Evolutionary conservation across 495 filamentous ascomycete species (phyloP).

Genomic region (Recurvomyces mirabilis): DNA sequence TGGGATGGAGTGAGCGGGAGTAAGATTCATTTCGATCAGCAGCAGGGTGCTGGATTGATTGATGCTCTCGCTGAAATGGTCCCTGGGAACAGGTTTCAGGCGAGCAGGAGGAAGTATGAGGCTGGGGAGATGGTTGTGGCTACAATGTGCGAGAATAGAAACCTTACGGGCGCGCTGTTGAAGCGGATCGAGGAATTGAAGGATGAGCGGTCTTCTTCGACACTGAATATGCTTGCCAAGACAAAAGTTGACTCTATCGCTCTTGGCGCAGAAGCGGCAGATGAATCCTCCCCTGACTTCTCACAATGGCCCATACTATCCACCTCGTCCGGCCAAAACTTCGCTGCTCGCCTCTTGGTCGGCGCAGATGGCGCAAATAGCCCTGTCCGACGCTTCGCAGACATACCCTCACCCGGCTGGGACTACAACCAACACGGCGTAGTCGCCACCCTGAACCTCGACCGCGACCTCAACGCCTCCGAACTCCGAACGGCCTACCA

Average conservation of each 20-base stretch:
- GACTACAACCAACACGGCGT: slow-evolving; percentile 86
- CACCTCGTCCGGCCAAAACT: slow-evolving; percentile 46
- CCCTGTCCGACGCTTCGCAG: slow-evolving; percentile 81
- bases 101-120: slow-evolving; percentile 8
- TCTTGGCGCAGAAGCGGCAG: slow-evolving; percentile 56
- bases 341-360: slow-evolving; percentile 74
- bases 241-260: slow-evolving; percentile 65
- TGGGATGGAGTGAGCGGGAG: slow-evolving; percentile 91
- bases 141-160: slow-evolving; percentile 92
- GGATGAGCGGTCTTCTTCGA: slow-evolving; percentile 9
- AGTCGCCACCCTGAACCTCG: slow-evolving; percentile 75
- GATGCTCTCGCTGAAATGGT: slow-evolving; percentile 15
- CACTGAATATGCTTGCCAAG: slow-evolving; percentile 58
- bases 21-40: slow-evolving; percentile 67
- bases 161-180: slow-evolving; percentile 67
- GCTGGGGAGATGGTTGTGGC: slow-evolving; percentile 50
- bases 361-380: slow-evolving; percentile 93
- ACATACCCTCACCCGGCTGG: slow-evolving; percentile 76
- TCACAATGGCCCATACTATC: slow-evolving; percentile 77
- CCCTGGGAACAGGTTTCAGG: slow-evolving; percentile 14
- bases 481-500: slow-evolving; percentile 73
- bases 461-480: slow-evolving; percentile 38
- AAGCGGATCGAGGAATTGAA: slow-evolving; percentile 57
- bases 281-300: slow-evolving; percentile 47
- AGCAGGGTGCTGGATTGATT: slow-evolving; percentile 4